Base-by-base conservation (phyloP, 2,329 filamentous ascomycete genomes). In the Aspergillus latus region DNA sequence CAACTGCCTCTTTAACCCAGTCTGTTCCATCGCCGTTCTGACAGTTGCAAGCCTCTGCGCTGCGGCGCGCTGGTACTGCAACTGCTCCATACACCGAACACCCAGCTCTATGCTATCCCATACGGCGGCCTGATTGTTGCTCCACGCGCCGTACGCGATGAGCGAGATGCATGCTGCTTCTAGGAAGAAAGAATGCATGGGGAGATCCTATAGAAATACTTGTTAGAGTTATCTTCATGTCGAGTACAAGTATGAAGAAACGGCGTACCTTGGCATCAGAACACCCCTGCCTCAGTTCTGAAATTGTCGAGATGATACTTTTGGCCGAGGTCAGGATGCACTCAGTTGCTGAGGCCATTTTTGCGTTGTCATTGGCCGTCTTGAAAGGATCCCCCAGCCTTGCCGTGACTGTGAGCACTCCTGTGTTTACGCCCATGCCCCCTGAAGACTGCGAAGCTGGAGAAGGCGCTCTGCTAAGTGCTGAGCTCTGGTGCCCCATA, bases 141-240 rank as follows among this genome's bases (percentile, higher is more conserved):
- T 6, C 43, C 50, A 52, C 3, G 37, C 16, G 8, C 42, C 42
- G 13, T 52, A 52, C 1, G 50, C 42, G 2, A 52, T 30, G 1
- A 52, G 43, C 32, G 50, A 30, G 0, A 36, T 11, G 21, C 50
- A 52, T 3, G 43, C 50, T 1, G 50, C 37, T 40, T 52, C 50
- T 1, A 52, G 42, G 36, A 46, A 47, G 50, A 46, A 52, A 5
- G 43, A 47, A 15, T 52, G 7, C 34, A 47, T 30, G 5, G 50
- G 43, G 13, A 47, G 34, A 26, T 46, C 43, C 50, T 52, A 21
- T 21, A 21, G 21, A 21, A 21, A 21, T 2, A 21, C 21, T 21
- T 21, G 21, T 21, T 21, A n/a, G 29, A 3, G 9, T 7, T 21
- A 13, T 32, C 15, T n/a, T 5, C 13, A n/a, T 15, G 44, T 11